Conservation (phyloP, 2,329 filamentous ascomycete genomes). For the Calonectria hongkongensis region DNA sequence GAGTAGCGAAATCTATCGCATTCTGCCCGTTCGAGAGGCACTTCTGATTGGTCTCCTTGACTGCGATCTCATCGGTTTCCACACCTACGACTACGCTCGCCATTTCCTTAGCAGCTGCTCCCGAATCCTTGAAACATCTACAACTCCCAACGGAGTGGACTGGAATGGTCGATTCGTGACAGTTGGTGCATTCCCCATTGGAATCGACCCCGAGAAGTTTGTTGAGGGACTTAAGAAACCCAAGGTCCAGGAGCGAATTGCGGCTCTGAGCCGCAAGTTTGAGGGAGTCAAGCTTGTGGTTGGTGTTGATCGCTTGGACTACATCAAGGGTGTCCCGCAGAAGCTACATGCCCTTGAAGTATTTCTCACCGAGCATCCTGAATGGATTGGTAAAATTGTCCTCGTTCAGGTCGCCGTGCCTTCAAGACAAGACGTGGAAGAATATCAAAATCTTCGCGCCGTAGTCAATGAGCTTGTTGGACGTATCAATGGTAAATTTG, state of each 20-base stretch:
- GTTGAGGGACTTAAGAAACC: slow-evolving; percentile 90
- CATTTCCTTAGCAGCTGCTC: slow-evolving; percentile 98
- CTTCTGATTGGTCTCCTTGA: slow-evolving; percentile 91
- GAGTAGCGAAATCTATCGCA: slow-evolving; percentile 96
- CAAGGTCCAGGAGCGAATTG: slow-evolving; percentile 91
- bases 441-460: slow-evolving; percentile 96
- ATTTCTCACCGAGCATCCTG: slow-evolving; percentile 96
- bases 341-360: slow-evolving; percentile 98
- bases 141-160: slow-evolving; percentile 94
- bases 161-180: slow-evolving; percentile 92
- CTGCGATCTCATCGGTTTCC: slow-evolving; percentile 97
- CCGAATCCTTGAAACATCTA: slow-evolving; percentile 87
- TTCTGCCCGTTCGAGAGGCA: slow-evolving; percentile 92
- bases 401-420: slow-evolving; percentile 97
- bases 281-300: slow-evolving; percentile 97
- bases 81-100: slow-evolving; percentile 98
- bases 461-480: slow-evolving; percentile 98
- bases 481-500: slow-evolving; percentile 97
- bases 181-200: slow-evolving; percentile 96
- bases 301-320: slow-evolving; percentile 96
- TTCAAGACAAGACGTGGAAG: slow-evolving; percentile 95
- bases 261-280: slow-evolving; percentile 90
- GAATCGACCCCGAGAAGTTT: slow-evolving; percentile 98
- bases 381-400: slow-evolving; percentile 98
- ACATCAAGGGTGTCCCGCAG: slow-evolving; percentile 99